Evolutionary conservation across 2,329 filamentous ascomycete species (phyloP).

Genomic region (Colletotrichum sidae): DNA sequence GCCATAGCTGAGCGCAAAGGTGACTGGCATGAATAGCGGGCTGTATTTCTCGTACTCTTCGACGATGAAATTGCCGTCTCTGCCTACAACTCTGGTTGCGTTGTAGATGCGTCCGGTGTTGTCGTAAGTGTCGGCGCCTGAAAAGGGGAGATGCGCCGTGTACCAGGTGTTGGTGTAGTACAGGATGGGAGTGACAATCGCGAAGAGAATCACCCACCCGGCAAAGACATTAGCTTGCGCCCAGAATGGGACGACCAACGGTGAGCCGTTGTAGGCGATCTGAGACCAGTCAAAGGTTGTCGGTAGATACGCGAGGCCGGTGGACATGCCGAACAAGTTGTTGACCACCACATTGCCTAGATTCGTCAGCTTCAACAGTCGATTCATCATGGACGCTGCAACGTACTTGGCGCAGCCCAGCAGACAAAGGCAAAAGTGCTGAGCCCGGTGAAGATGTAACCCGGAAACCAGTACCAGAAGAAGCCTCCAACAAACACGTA

Average conservation of each 20-base stretch:
- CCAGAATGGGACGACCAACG: conserved; percentile 63
- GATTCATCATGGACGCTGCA: conserved; percentile 19
- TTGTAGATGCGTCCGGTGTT: conserved; percentile 61
- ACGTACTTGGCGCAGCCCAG: conserved; percentile 54
- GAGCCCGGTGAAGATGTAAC: conserved; percentile 56
- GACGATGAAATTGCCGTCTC: conserved; percentile 53
- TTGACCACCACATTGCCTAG: conserved; percentile 72
- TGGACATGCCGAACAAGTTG: conserved; percentile 68
- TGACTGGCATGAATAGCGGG: conserved; percentile 50
- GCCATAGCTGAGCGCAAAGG: conserved; percentile 49
- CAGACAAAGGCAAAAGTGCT: conserved; percentile 58
- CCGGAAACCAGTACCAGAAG: conserved; percentile 61
- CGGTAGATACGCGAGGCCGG: conserved; percentile 45
- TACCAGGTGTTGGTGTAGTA: conserved; percentile 71
- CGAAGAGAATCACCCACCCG: conserved; percentile 68
- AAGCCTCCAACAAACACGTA: conserved; percentile 54
- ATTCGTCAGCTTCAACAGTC: not conserved
- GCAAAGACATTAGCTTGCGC: conserved; percentile 72
- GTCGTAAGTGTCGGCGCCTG: conserved; percentile 62
- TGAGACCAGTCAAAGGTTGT: conserved; percentile 47
- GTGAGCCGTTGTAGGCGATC: conserved; percentile 45
- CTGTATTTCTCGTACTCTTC: conserved; percentile 61
- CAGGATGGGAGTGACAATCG: conserved; percentile 65
- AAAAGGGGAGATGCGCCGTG: conserved; percentile 66
- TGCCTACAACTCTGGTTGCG: conserved; percentile 60